Evolutionary conservation across 805 yeast genomes (phyloP).

Genomic region (Torulaspora quercuum): DNA sequence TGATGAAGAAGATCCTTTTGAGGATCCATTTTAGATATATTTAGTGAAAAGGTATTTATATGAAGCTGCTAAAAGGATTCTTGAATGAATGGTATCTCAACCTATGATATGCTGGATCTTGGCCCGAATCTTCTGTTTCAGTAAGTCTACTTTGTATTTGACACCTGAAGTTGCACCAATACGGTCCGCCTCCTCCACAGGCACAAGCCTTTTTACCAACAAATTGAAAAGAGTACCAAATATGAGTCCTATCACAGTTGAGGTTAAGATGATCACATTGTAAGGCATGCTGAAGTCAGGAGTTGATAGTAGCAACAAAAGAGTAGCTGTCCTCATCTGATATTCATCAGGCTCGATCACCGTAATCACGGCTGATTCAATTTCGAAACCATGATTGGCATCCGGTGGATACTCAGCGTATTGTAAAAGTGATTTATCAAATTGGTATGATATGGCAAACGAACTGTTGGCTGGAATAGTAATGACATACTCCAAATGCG

Average conservation of each 20-base stretch:
- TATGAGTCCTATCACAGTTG: conserved; percentile 87
- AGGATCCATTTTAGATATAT: conserved; percentile 74
- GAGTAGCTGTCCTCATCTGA: conserved; percentile 76
- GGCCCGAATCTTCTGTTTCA: conserved; percentile 14
- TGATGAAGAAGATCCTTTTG: conserved; percentile 97
- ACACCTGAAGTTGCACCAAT: conserved; percentile 18
- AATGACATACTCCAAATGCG: conserved; percentile 71
- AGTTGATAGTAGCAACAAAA: conserved; percentile 82
- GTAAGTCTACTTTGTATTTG: conserved; percentile 22
- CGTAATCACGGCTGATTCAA: conserved; percentile 82
- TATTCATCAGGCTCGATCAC: conserved; percentile 46
- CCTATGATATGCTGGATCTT: conserved; percentile 4
- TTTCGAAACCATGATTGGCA: conserved; percentile 95
- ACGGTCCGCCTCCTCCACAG: conserved; percentile 64
- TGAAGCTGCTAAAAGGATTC: too few relatives aligned
- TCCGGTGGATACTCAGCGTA: conserved; percentile 98
- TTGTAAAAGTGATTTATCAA: conserved; percentile 81
- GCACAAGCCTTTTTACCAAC: conserved; percentile 66
- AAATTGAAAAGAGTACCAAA: conserved; percentile 85
- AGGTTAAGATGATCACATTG: conserved; percentile 89
- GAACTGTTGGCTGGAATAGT: conserved; percentile 61
- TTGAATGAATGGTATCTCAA: too few relatives aligned
- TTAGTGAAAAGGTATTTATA: too few relatives aligned
- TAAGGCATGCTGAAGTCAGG: conserved; percentile 99
- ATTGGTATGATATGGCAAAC: conserved; percentile 63